Base-by-base conservation (phyloP, 2,329 filamentous ascomycete genomes). In the Seiridium cupressi region DNA sequence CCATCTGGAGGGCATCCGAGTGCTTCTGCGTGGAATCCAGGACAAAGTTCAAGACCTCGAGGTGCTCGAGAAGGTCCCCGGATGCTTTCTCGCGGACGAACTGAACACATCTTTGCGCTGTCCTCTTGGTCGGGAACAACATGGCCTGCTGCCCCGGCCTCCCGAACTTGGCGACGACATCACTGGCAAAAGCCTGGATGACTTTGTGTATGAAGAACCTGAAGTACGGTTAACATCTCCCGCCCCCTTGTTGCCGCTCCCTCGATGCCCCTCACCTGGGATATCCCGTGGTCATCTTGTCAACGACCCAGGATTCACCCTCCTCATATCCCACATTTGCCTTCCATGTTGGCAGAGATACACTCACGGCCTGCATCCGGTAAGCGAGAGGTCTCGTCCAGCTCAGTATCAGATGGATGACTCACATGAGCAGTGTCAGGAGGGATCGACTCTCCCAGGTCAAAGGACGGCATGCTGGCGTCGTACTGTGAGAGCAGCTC, bases 271-370 rank as follows among this genome's bases (percentile, higher is more conserved):
- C 64, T 61, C 75, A 91, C 89, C 90, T 86, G 62, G 95, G 95
- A 75, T 99, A 99, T 42, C 95, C 95, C 49, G 91, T 96, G 65
- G 86, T 83, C 93, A 99, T 90, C 71, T 88, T 89, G 63, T 83
- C 84, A 18, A 95, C 65, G n/a, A 99, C 91, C 89, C 92, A 95
- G 60, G 88, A 80, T 72, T 96, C 84, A 55, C 93, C 94, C 75
- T 99, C 93, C 74, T 99, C 95, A 71, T 99, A 99, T 46, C 87
- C 94, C 44, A 99, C 82, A 69, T 96, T 98, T 65, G 93, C 83
- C 65, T 83, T 84, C 95, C 95, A 99, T 77, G 93, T 96, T 44
- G 95, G 95, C 34, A 99, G 80, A 13, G 95, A 98, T 47, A 98
- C 94, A 74, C 94, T 98, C 65, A 98, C 92, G 65, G 94, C 95